phyloP scores from a whole-genome alignment of 768 basidiomycete genomes.

The Serpula lacrymans region DNA sequence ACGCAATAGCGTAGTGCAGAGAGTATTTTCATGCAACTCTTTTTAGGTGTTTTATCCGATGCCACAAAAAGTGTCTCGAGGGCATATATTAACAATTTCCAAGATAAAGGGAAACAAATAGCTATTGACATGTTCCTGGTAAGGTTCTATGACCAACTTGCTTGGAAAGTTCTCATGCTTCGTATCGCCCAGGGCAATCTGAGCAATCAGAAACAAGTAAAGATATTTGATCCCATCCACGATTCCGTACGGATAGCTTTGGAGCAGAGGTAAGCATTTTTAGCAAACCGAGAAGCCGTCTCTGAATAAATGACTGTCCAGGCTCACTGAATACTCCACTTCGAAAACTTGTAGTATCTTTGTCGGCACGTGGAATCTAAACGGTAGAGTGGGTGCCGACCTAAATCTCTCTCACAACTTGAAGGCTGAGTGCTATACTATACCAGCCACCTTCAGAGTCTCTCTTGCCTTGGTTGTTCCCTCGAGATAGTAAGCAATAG shows the following conservation, averaged over 20 bases:
- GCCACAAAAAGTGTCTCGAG: conserved; percentile 95
- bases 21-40: conserved; percentile 8
- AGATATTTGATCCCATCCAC: conserved; percentile 91
- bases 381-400: conserved; percentile 66
- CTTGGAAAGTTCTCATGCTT: conserved; percentile 5
- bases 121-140: conserved; percentile 97
- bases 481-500: conserved; percentile 59
- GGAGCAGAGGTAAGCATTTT: conserved; percentile 53
- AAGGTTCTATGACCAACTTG: conserved; percentile 21
- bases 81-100: conserved; percentile 97
- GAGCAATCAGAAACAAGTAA: conserved; percentile 80
- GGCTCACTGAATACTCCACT: conserved; percentile 81
- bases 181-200: conserved; percentile 78
- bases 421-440: conserved; percentile 6
- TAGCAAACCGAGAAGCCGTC: neutral
- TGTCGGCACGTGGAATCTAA: conserved; percentile 94
- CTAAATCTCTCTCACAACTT: conserved; percentile 2
- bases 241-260: conserved; percentile 77
- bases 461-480: conserved; percentile 88
- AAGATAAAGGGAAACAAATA: conserved; percentile 89
- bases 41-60: conserved; percentile 82
- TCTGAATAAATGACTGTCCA: conserved; percentile 21
- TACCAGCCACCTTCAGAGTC: conserved; percentile 73
- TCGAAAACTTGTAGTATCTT: conserved; percentile 72
- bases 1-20: conserved; percentile 9